These are phyloP conservation scores for Beta vulgaris DNA, from an alignment of 148 eudicot genomes.

Conservation along the genomic window DNA sequence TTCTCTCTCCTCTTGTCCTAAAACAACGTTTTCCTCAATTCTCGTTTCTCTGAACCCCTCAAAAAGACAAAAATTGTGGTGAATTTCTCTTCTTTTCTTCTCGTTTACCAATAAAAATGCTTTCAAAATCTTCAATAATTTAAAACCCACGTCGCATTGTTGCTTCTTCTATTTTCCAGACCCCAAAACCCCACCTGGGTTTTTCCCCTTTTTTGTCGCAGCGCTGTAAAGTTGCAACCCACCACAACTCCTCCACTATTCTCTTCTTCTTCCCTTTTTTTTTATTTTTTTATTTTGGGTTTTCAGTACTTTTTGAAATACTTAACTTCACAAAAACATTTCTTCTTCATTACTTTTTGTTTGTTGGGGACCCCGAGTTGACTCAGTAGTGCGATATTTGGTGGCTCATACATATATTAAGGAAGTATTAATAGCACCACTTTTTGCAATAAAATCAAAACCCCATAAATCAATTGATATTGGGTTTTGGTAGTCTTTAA, in stretches of 20 bases:
- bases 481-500: neutral
- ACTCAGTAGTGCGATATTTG: constrained; percentile 24
- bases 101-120: too few relatives aligned
- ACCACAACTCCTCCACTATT: neutral
- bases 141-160: too few relatives aligned
- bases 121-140: too few relatives aligned
- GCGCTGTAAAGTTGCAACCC: neutral
- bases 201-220: too few relatives aligned
- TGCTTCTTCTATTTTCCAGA: too few relatives aligned
- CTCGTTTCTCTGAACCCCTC: too few relatives aligned
- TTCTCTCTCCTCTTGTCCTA: neutral
- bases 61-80: too few relatives aligned
- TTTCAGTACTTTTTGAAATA: neutral
- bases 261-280: neutral
- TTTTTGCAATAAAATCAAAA: neutral
- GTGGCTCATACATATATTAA: constrained; percentile 2
- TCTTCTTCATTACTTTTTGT: constrained; percentile 12
- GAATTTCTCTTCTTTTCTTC: too few relatives aligned
- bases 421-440: neutral
- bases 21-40: neutral
- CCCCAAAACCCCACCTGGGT: too few relatives aligned
- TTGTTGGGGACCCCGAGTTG: constrained; percentile 17
- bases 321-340: too few relatives aligned
- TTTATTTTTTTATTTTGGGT: neutral
- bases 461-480: neutral